Conservation (phyloP, 176 grass and related monocot species). For the Cocos nucifera region DNA sequence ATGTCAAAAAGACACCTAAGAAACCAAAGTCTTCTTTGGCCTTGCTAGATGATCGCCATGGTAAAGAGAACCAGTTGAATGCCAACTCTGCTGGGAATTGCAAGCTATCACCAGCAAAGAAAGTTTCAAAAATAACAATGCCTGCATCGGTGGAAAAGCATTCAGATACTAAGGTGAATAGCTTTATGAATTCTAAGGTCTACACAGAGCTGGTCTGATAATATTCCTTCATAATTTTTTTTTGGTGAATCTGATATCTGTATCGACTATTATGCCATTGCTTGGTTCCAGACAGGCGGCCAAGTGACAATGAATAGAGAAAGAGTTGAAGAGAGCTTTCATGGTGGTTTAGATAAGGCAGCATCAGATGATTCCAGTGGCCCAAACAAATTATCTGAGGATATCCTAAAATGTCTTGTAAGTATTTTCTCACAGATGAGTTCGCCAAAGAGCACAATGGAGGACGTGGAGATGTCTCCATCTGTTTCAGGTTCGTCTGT, state of each 20-base stretch:
- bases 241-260: no score
- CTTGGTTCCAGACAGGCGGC: constrained; percentile 24
- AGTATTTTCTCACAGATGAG: constrained; percentile 64
- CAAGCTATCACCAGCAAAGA: constrained; percentile 38
- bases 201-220: neutral
- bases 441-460: constrained; percentile 19
- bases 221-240: no score
- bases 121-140: constrained; percentile 29
- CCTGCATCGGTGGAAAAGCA: constrained; percentile 29
- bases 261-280: neutral
- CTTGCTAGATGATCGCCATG: constrained; percentile 21
- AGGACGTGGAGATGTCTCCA: constrained; percentile 37
- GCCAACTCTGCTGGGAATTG: constrained; percentile 28
- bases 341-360: constrained; percentile 19
- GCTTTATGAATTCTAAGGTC: neutral
- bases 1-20: constrained; percentile 31
- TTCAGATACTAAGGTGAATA: constrained; percentile 30
- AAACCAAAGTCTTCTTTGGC: constrained; percentile 12
- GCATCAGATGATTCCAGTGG: constrained; percentile 27
- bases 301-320: constrained; percentile 25
- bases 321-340: constrained; percentile 17
- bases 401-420: constrained; percentile 68
- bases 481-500: constrained; percentile 52
- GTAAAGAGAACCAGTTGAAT: constrained; percentile 78
- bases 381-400: constrained; percentile 80